Percentiles rank a stretch among this genome's conserved stretches.
Evolutionary conservation across 2,329 filamentous ascomycete genomes (phyloP).

Genomic region (Nakataea oryzae): DNA sequence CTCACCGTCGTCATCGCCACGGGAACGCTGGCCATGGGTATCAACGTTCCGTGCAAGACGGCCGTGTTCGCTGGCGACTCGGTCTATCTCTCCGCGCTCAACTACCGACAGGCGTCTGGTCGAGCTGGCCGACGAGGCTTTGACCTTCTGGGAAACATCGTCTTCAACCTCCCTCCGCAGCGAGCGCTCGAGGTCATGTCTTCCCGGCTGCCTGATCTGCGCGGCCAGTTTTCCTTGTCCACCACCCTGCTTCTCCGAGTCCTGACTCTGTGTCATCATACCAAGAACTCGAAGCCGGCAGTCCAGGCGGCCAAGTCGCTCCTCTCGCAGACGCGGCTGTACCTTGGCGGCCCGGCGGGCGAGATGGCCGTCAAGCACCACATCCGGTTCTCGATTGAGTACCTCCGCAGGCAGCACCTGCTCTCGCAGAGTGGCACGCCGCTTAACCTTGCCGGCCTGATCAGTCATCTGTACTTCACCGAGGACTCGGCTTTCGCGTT

Average conservation of each 20-base stretch:
- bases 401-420: conserved; percentile 58
- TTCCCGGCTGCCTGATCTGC: conserved; percentile 61
- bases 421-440: conserved; percentile 51
- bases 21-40: conserved; percentile 64
- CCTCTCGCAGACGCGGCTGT: conserved; percentile 59
- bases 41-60: conserved; percentile 79
- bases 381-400: conserved; percentile 72
- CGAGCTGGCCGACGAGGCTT: conserved; percentile 73
- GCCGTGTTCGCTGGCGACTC: conserved; percentile 69
- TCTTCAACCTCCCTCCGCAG: conserved; percentile 56
- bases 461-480: conserved; percentile 66
- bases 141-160: conserved; percentile 69
- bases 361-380: conserved; percentile 65
- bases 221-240: conserved; percentile 69
- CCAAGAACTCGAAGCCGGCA: conserved; percentile 52
- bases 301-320: conserved; percentile 53
- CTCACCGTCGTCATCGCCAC: conserved; percentile 64
- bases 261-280: conserved; percentile 56
- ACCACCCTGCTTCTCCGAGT: conserved; percentile 62
- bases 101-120: conserved; percentile 67
- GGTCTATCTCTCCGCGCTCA: conserved; percentile 61
- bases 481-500: conserved; percentile 70
- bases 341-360: conserved; percentile 57
- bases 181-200: conserved; percentile 62
- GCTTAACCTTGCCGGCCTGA: conserved; percentile 60